These are phyloP conservation scores for Stagonosporopsis vannaccii DNA, from an alignment of 2,329 filamentous ascomycete species.

Conservation along the genomic window DNA sequence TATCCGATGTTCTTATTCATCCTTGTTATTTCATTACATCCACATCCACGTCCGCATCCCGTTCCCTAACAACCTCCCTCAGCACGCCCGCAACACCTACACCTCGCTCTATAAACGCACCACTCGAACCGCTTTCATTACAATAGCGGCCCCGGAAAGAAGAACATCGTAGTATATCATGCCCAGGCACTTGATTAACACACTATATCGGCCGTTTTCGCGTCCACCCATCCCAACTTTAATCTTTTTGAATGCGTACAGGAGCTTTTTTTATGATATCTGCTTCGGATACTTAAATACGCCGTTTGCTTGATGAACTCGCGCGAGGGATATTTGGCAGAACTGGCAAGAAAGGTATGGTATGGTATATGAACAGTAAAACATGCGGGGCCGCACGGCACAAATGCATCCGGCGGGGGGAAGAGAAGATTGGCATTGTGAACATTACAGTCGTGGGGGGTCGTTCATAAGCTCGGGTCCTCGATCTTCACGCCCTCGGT, in stretches of 20 bases:
- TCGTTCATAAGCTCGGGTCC: constrained; percentile 17
- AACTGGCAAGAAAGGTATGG: not conserved
- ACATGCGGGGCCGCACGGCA: not conserved
- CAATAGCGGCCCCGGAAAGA: not conserved
- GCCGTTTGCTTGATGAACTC: not conserved
- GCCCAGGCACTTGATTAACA: constrained; percentile 2
- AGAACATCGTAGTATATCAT: constrained; percentile 2
- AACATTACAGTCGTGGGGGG: constrained; percentile 2
- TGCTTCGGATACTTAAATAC: not conserved
- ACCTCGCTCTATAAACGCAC: constrained; percentile 11
- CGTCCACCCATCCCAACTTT: constrained; percentile 1
- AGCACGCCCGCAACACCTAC: too few species aligned
- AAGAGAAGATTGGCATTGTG: not conserved
- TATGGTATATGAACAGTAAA: not conserved
- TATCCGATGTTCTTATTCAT: not conserved
- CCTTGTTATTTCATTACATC: not conserved
- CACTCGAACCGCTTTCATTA: not conserved
- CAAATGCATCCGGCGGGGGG: not conserved
- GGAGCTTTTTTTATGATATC: not conserved
- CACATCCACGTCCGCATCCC: not conserved
- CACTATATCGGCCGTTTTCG: constrained; percentile 10
- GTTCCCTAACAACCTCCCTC: too few species aligned
- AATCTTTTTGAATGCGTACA: not conserved
- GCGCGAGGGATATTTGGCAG: not conserved
- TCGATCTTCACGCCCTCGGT: constrained; percentile 30